Conservation (phyloP, 495 filamentous ascomycete species). For the Tetracladium setigerum region DNA sequence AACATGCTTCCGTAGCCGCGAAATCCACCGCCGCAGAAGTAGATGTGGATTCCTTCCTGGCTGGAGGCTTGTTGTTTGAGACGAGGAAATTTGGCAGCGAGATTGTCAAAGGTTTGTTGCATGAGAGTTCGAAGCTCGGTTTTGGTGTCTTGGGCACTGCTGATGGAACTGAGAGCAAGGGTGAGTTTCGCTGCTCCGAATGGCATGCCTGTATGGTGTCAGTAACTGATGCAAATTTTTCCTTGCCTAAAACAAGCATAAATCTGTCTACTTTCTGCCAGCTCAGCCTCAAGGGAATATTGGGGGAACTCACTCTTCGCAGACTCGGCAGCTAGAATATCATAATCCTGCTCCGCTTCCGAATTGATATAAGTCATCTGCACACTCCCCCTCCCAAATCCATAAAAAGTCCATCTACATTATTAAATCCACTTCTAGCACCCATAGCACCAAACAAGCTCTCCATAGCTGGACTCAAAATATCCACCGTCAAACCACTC, state of each 20-base stretch:
- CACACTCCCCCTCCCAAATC: slow-evolving; percentile 89
- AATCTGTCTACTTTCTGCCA: background rate
- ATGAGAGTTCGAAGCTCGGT: slow-evolving; percentile 53
- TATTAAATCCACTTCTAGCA: slow-evolving; percentile 64
- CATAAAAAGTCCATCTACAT: slow-evolving; percentile 67
- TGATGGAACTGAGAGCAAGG: slow-evolving; percentile 42
- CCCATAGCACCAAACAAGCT: slow-evolving; percentile 79
- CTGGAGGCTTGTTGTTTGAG: slow-evolving; percentile 35
- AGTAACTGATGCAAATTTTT: slow-evolving; percentile 24
- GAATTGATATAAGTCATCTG: slow-evolving; percentile 82
- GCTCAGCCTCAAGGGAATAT: background rate
- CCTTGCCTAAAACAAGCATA: no score
- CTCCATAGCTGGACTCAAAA: slow-evolving; percentile 74
- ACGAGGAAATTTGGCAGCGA: slow-evolving; percentile 34
- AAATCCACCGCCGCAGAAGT: slow-evolving; percentile 86
- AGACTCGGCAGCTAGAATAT: slow-evolving; percentile 37
- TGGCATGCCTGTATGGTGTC: slow-evolving; percentile 40
- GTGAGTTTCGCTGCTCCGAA: slow-evolving; percentile 83
- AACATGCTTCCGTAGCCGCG: slow-evolving; percentile 84
- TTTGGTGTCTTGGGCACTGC: slow-evolving; percentile 35
- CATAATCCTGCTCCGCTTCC: slow-evolving; percentile 26
- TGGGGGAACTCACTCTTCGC: slow-evolving; percentile 19
- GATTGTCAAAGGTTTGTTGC: slow-evolving; percentile 45
- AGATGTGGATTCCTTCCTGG: slow-evolving; percentile 58
- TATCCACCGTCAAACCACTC: slow-evolving; percentile 58